Evolutionary conservation across 2,329 filamentous ascomycete genomes (phyloP).

Genomic region (Camillea tinctor): DNA sequence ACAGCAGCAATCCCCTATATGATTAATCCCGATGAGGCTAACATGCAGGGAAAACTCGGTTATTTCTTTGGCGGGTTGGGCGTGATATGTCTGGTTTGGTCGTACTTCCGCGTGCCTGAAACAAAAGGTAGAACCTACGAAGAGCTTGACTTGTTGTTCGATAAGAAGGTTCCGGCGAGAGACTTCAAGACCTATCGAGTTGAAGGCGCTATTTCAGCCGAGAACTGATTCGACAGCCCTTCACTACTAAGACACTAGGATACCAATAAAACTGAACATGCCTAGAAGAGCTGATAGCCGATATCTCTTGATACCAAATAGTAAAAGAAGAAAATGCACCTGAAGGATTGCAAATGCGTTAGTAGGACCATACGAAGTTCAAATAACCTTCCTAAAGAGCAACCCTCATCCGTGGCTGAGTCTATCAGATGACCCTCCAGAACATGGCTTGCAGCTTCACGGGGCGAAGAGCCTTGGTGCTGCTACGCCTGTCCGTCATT

Average conservation of each 20-base stretch:
- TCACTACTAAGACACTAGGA: neutral
- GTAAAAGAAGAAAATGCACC: neutral
- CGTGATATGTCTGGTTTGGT: conserved; percentile 36
- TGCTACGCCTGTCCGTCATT: neutral
- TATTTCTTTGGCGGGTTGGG: conserved; percentile 42
- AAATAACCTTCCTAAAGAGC: neutral
- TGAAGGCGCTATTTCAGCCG: conserved; percentile 14
- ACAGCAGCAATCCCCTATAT: conserved; percentile 44
- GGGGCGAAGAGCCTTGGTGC: neutral
- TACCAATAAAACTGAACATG: neutral
- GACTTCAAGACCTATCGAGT: conserved; percentile 32
- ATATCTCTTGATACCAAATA: neutral
- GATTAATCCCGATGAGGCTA: conserved; percentile 43
- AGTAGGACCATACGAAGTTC: neutral
- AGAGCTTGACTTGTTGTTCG: conserved; percentile 33
- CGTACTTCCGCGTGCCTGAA: conserved; percentile 35
- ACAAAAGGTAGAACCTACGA: conserved; percentile 33
- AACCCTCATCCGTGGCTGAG: neutral
- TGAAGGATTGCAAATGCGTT: neutral
- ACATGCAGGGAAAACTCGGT: conserved; percentile 42
- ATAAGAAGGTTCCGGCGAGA: conserved; percentile 30
- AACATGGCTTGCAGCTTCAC: neutral
- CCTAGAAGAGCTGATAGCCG: neutral
- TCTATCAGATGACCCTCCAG: neutral
- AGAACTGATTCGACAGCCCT: conserved; percentile 5